These are phyloP conservation scores for Colletotrichum tropicale DNA, from an alignment of 2,329 filamentous ascomycete genomes.

Conservation along the genomic window DNA sequence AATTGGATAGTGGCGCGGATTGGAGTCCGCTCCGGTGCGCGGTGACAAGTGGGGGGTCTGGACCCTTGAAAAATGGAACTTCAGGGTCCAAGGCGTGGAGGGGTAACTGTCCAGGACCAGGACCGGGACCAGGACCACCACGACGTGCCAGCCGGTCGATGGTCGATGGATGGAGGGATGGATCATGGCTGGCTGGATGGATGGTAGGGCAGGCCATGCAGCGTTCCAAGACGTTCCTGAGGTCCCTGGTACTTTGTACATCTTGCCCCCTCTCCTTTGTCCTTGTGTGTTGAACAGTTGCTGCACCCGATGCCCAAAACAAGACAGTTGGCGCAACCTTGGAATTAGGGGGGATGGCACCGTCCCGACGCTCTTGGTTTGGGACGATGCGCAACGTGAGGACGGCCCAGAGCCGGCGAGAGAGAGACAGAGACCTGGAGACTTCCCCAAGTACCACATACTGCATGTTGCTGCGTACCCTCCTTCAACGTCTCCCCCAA, in stretches of 20 bases:
- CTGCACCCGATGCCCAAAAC: neutral
- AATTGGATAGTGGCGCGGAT: constrained; percentile 15
- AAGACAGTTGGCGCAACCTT: neutral
- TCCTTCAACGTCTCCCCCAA: neutral
- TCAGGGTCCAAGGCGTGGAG: constrained; percentile 19
- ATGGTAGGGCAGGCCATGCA: neutral
- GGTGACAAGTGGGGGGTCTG: constrained; percentile 14
- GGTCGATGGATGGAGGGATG: neutral
- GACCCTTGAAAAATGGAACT: constrained; percentile 22
- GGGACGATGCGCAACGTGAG: neutral
- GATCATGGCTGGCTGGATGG: neutral
- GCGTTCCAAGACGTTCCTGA: neutral
- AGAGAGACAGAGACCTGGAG: neutral
- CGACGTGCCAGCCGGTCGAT: neutral
- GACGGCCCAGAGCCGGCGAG: neutral
- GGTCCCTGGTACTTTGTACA: neutral
- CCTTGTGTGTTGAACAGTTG: neutral
- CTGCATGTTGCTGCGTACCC: neutral
- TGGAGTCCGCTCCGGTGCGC: constrained; percentile 12
- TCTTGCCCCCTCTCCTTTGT: neutral
- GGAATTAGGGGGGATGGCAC: neutral
- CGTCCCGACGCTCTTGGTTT: neutral
- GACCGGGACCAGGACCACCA: neutral
- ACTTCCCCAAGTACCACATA: neutral
- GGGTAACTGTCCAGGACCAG: neutral